Evolutionary conservation across 139 green algal species (phyloP).

Genomic region (Astrephomene gubernaculifera): DNA sequence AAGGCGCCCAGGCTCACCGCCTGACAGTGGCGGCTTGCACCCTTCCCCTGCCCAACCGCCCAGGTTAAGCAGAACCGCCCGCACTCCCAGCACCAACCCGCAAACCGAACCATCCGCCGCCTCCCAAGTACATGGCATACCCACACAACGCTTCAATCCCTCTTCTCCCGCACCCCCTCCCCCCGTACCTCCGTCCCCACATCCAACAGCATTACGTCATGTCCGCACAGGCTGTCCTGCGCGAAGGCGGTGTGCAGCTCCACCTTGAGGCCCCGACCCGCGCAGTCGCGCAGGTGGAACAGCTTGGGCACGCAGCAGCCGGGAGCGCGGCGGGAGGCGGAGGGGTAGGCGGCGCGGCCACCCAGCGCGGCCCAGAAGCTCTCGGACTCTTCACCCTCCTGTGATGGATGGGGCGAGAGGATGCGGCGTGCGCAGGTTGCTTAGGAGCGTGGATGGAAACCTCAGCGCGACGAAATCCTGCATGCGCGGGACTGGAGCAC

Average conservation of each 20-base stretch:
- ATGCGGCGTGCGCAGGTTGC: too few species aligned
- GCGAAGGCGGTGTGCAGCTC: constrained; percentile 1
- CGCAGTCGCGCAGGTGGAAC: constrained; percentile 24
- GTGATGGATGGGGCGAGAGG: neutral
- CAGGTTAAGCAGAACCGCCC: too few species aligned
- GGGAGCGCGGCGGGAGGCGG: neutral
- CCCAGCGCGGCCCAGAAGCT: constrained; percentile 27
- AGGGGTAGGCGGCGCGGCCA: neutral
- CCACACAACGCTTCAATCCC: too few species aligned
- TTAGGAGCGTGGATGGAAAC: too few species aligned
- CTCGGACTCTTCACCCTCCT: constrained; percentile 18
- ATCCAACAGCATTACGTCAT: constrained; percentile 45
- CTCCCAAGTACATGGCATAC: too few species aligned
- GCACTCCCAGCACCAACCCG: too few species aligned
- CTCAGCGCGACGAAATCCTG: too few species aligned
- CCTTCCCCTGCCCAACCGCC: too few species aligned
- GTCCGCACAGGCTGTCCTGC: neutral
- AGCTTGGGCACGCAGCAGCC: neutral
- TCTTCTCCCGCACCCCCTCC: neutral
- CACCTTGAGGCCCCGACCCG: constrained; percentile 24
- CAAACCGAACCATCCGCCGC: too few species aligned
- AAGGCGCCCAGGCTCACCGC: too few species aligned
- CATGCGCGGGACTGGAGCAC: too few species aligned
- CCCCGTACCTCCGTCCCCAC: neutral
- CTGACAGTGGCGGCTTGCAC: too few species aligned